These are phyloP conservation scores for Flaveria linearis DNA, from an alignment of 129 eudicot genomes.

Conservation along the genomic window DNA sequence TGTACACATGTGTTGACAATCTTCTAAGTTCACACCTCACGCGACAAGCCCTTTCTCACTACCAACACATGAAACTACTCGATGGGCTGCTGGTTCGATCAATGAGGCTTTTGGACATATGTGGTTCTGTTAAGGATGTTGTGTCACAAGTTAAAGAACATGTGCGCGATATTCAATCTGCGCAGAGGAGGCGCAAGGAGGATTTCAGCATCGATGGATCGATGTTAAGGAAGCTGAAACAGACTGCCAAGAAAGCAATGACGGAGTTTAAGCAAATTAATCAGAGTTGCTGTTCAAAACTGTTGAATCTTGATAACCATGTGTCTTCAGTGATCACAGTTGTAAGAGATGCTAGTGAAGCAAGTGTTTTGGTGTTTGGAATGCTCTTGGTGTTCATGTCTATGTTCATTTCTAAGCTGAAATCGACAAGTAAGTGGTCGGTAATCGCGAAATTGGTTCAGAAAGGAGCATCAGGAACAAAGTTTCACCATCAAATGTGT, in stretches of 20 bases:
- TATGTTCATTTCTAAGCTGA: constrained; percentile 16
- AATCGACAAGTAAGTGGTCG: constrained; percentile 33
- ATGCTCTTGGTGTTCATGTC: constrained; percentile 42
- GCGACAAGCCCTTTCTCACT: constrained; percentile 19
- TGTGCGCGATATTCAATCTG: constrained; percentile 33
- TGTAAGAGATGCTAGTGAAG: constrained; percentile 30
- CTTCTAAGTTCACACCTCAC: constrained; percentile 19
- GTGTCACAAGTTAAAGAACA: constrained; percentile 35
- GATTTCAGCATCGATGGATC: constrained; percentile 28
- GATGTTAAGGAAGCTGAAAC: constrained; percentile 34
- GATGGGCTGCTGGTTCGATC: constrained; percentile 47
- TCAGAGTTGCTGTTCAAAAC: constrained; percentile 8
- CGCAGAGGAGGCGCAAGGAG: constrained; percentile 35
- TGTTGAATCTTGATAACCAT: constrained; percentile 15
- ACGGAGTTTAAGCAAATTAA: constrained; percentile 28
- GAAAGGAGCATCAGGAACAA: constrained; percentile 25
- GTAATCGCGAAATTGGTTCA: constrained; percentile 38
- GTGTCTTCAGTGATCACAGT: constrained; percentile 20
- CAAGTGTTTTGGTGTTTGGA: constrained; percentile 31
- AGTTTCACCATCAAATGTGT: constrained; percentile 5
- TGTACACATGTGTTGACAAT: constrained; percentile 32
- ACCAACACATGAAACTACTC: constrained; percentile 10
- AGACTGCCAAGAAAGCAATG: constrained; percentile 26
- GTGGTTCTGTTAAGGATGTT: constrained; percentile 46
- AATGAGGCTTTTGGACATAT: constrained; percentile 43